Conservation (phyloP, 2,329 filamentous ascomycete species). For the Phaeosphaeriaceae sp. region DNA sequence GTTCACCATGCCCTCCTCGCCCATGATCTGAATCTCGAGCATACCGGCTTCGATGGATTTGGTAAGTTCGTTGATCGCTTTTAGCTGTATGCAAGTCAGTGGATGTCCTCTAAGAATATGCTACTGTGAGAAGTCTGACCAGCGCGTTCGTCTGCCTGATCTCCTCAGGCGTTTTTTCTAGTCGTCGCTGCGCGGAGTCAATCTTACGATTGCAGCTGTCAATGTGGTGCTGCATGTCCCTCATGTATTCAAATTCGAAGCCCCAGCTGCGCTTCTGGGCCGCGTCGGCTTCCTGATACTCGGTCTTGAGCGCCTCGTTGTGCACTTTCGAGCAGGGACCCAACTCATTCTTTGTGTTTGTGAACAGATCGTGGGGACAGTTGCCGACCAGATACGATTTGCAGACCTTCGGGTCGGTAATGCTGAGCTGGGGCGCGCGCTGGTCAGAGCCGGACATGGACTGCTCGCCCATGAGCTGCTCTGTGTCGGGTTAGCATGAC, state of each 20-base stretch:
- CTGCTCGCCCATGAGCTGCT: constrained; percentile 82
- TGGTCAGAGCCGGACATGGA: constrained; percentile 78
- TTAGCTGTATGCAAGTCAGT: constrained; percentile 61
- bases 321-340: constrained; percentile 89
- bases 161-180: constrained; percentile 98
- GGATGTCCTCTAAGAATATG: neutral
- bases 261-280: constrained; percentile 78
- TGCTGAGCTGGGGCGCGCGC: constrained; percentile 80
- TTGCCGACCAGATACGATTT: constrained; percentile 92
- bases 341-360: constrained; percentile 98
- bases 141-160: constrained; percentile 92
- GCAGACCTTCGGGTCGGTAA: constrained; percentile 93
- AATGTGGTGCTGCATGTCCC: constrained; percentile 95
- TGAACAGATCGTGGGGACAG: constrained; percentile 98
- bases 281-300: constrained; percentile 79
- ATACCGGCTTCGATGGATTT: constrained; percentile 82
- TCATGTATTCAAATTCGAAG: constrained; percentile 96
- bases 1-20: constrained; percentile 80
- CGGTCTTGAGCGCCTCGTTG: constrained; percentile 83
- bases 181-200: constrained; percentile 82
- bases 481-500: constrained; percentile 52
- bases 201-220: constrained; percentile 96
- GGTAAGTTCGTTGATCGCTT: constrained; percentile 81
- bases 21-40: constrained; percentile 84
- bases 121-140: constrained; percentile 49